Conservation (phyloP, 495 filamentous ascomycete species). For the Echria macrotheca region DNA sequence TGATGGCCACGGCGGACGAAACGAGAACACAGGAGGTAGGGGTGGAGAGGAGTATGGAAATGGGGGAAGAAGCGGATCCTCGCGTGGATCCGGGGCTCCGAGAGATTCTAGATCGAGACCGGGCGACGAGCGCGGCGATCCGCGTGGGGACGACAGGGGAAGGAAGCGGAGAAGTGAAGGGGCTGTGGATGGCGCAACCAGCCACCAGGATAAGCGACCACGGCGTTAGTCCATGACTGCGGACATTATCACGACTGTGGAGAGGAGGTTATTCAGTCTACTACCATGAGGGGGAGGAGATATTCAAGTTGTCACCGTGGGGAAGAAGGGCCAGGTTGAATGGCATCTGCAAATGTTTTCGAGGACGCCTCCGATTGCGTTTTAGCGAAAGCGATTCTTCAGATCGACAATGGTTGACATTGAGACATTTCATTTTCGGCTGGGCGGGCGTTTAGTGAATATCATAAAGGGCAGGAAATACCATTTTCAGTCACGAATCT, state of each 20-base stretch:
- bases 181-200: constrained; percentile 10
- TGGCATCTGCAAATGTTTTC: too few relatives aligned
- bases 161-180: constrained; percentile 32
- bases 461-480: too few relatives aligned
- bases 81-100: constrained; percentile 16
- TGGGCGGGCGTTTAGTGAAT: too few relatives aligned
- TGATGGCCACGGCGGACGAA: constrained; percentile 12
- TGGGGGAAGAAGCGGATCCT: constrained; percentile 17
- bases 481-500: too few relatives aligned
- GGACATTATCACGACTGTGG: not conserved
- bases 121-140: constrained; percentile 20
- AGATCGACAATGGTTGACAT: too few relatives aligned
- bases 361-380: too few relatives aligned
- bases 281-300: not conserved
- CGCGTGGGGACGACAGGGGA: constrained; percentile 21
- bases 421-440: too few relatives aligned
- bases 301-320: too few relatives aligned
- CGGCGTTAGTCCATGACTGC: constrained; percentile 26
- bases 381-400: too few relatives aligned
- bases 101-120: constrained; percentile 23
- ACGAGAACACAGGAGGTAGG: constrained; percentile 11
- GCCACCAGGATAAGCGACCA: constrained; percentile 30
- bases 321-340: too few relatives aligned
- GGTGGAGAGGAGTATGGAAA: constrained; percentile 18
- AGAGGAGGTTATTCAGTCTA: not conserved